Conservation (phyloP, 306 rosid genomes). For the Calophaca sinica region DNA sequence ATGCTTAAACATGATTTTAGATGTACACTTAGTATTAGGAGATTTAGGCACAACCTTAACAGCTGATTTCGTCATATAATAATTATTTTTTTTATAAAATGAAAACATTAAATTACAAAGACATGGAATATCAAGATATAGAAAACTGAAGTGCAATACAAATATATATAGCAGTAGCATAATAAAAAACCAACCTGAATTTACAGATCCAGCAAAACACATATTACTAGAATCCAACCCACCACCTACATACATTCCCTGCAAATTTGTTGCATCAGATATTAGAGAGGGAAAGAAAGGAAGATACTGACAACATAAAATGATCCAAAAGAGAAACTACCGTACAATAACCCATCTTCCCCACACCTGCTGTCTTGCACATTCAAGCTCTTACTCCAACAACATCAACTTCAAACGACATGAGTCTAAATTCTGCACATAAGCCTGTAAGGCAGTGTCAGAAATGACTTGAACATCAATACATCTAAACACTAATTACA, state of each 20-base stretch:
- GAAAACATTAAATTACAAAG: constrained; percentile 5
- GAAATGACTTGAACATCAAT: constrained; percentile 37
- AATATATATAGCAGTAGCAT: constrained; percentile 39
- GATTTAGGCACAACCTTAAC: too few species aligned
- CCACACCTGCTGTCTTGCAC: constrained; percentile 80
- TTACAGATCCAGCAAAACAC: constrained; percentile 65
- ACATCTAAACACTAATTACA: constrained; percentile 37
- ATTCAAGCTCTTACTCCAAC: constrained; percentile 85
- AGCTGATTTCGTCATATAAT: too few species aligned
- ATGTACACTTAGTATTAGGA: too few species aligned
- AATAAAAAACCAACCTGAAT: constrained; percentile 70
- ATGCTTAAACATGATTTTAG: too few species aligned
- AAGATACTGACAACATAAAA: constrained; percentile 14
- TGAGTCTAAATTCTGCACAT: constrained; percentile 87
- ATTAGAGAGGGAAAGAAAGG: constrained; percentile 13
- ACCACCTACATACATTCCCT: constrained; percentile 71
- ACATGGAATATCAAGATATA: neutral
- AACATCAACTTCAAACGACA: constrained; percentile 85
- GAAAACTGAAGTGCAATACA: constrained; percentile 14
- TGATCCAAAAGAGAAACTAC: constrained; percentile 33
- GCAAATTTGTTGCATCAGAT: constrained; percentile 49
- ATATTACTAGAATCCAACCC: constrained; percentile 65
- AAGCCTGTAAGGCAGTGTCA: constrained; percentile 66
- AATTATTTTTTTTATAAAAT: neutral
- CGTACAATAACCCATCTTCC: constrained; percentile 43